Evolutionary conservation across 1,139 yeast genomes (phyloP).

Genomic region (Candida sp.): DNA sequence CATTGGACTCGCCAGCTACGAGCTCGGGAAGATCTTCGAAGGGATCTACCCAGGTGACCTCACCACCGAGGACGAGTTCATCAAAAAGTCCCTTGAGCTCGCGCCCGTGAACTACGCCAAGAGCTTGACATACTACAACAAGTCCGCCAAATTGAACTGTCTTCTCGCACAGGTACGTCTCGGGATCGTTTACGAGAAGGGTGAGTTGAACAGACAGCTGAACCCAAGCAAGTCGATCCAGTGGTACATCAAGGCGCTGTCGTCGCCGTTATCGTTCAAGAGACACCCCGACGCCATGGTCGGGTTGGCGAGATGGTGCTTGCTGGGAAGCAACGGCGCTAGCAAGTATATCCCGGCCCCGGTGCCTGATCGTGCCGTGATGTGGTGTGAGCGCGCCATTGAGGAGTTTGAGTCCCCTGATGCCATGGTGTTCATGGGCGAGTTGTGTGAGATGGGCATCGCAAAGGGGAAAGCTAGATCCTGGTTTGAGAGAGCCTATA

Average conservation of each 20-base stretch:
- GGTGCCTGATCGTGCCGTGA: slow-evolving; percentile 76
- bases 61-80: slow-evolving; percentile 39
- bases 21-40: slow-evolving; percentile 75
- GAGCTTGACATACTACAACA: slow-evolving; percentile 71
- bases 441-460: slow-evolving; percentile 79
- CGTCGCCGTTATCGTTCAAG: slow-evolving; percentile 47
- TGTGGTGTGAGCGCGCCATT: slow-evolving; percentile 91
- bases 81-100: slow-evolving; percentile 34
- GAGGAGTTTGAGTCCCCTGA: slow-evolving; percentile 73
- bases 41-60: slow-evolving; percentile 59
- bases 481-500: slow-evolving; percentile 29
- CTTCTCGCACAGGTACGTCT: slow-evolving; percentile 85
- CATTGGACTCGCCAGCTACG: slow-evolving; percentile 46
- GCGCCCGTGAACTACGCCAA: slow-evolving; percentile 57
- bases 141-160: slow-evolving; percentile 79
- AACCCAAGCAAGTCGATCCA: slow-evolving; percentile 82
- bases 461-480: slow-evolving; percentile 49
- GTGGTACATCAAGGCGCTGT: slow-evolving; percentile 88
- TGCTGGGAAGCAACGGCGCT: slow-evolving; percentile 75
- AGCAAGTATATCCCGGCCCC: slow-evolving; percentile 59
- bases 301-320: slow-evolving; percentile 91
- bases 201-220: slow-evolving; percentile 67
- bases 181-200: slow-evolving; percentile 89
- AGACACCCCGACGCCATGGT: slow-evolving; percentile 90
- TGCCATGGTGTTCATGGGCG: slow-evolving; percentile 86